phyloP scores from a whole-genome alignment of 2,329 filamentous ascomycete species.

The Hirsutella minnesotensis region DNA sequence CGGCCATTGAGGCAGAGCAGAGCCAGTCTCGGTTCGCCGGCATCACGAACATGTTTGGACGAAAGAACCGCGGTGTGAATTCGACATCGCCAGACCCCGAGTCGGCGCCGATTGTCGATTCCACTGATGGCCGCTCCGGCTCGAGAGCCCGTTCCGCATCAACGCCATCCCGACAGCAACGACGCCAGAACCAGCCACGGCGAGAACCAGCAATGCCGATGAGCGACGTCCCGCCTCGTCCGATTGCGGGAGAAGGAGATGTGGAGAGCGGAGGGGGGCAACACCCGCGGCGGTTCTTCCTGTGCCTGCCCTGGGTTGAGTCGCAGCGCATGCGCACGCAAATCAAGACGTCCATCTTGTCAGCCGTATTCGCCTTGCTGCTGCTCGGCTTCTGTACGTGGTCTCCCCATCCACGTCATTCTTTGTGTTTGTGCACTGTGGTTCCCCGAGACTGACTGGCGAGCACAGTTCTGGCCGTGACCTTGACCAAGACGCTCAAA shows the following conservation, averaged over 20 bases:
- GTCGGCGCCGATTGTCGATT: too few relatives aligned
- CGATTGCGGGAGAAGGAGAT: not conserved
- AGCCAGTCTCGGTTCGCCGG: too few relatives aligned
- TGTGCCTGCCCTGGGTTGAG: slow-evolving; percentile 43
- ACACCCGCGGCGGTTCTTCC: slow-evolving; percentile 32
- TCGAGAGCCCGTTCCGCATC: too few relatives aligned
- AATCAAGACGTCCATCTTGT: slow-evolving; percentile 50
- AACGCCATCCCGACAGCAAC: too few relatives aligned
- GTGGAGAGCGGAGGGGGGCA: slow-evolving; percentile 5
- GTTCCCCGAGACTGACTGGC: not conserved
- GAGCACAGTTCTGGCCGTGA: slow-evolving; percentile 56
- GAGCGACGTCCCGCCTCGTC: too few relatives aligned
- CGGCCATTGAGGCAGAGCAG: too few relatives aligned
- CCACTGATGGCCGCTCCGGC: too few relatives aligned
- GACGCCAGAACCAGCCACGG: too few relatives aligned
- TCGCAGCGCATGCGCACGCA: slow-evolving; percentile 41
- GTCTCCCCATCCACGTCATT: not conserved
- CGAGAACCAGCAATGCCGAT: too few relatives aligned
- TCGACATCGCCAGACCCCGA: too few relatives aligned
- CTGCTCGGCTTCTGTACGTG: slow-evolving; percentile 55
- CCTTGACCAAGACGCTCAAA: slow-evolving; percentile 50
- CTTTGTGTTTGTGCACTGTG: not conserved
- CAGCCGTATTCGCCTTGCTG: slow-evolving; percentile 47
- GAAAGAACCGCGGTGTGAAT: too few relatives aligned
- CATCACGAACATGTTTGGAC: too few relatives aligned